Percentiles rank a stretch among this genome's conserved stretches.
Conservation (phyloP, 805 yeast species). For the Schwanniomyces occidentalis region DNA sequence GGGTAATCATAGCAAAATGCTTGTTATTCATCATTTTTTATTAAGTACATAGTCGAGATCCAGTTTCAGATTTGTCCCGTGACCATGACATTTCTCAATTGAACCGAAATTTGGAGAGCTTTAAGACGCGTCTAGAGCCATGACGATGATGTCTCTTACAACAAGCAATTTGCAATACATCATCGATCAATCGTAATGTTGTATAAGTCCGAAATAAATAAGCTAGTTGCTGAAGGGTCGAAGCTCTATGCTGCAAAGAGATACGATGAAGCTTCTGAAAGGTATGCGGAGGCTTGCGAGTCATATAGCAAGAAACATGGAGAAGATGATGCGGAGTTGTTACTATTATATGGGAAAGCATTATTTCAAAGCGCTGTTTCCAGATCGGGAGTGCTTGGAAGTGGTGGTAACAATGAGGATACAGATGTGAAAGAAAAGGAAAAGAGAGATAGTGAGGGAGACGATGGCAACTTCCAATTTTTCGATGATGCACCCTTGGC, state of each 20-base stretch:
- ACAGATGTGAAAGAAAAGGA: constrained; percentile 23
- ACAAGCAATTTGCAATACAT: too few species aligned
- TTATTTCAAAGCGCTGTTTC: constrained; percentile 75
- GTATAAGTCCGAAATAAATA: constrained; percentile 44
- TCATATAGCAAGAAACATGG: constrained; percentile 45
- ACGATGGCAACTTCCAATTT: constrained; percentile 28
- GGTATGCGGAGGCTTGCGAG: constrained; percentile 75
- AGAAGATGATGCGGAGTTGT: constrained; percentile 72
- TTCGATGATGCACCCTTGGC: constrained; percentile 25
- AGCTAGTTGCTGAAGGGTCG: constrained; percentile 60
- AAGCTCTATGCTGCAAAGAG: constrained; percentile 62
- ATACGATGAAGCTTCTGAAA: constrained; percentile 66
- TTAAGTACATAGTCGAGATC: too few species aligned
- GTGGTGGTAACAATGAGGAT: constrained; percentile 22
- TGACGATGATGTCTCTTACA: too few species aligned
- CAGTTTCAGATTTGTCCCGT: too few species aligned
- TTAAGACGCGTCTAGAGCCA: too few species aligned
- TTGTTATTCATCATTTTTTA: too few species aligned
- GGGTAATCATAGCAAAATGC: too few species aligned
- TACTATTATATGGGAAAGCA: constrained; percentile 77
- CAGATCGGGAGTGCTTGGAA: constrained; percentile 76
- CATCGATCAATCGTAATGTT: constrained; percentile 13
- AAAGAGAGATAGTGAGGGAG: constrained; percentile 20
- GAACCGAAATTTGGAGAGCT: too few species aligned
- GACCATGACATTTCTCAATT: too few species aligned